Percentiles rank a stretch among this genome's conserved stretches.
Evolutionary conservation across 1,284 basidiomycete species (phyloP).

Genomic region (Naganishia sp.): DNA sequence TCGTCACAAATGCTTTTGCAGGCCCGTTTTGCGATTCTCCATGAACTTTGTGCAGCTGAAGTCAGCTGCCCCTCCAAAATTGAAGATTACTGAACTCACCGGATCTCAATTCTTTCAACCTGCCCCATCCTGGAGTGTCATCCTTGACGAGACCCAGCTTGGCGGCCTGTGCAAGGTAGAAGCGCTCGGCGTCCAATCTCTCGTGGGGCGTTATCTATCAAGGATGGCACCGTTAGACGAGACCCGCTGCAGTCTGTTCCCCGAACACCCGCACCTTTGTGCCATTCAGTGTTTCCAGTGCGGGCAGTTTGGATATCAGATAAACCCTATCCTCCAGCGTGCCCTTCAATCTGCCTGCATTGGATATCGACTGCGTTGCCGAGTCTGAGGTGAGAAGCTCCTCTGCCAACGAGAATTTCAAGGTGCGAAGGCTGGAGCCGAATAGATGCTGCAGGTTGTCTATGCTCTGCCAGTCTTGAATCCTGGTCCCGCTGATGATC

Average conservation of each 20-base stretch:
- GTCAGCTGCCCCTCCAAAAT: background rate
- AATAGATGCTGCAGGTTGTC: slow-evolving; percentile 5
- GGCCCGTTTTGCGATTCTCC: slow-evolving; percentile 1
- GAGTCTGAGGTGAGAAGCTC: slow-evolving; percentile 62
- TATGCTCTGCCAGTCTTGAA: slow-evolving; percentile 17
- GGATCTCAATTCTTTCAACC: slow-evolving; percentile 12
- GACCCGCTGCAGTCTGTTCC: too few species aligned
- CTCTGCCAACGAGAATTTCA: slow-evolving; percentile 74
- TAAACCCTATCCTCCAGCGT: slow-evolving; percentile 27
- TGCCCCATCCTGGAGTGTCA: slow-evolving; percentile 5
- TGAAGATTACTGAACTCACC: background rate
- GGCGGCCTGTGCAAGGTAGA: slow-evolving; percentile 10
- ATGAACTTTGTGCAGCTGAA: background rate
- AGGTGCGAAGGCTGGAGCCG: background rate
- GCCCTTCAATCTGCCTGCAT: slow-evolving; percentile 1
- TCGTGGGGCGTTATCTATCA: slow-evolving; percentile 25
- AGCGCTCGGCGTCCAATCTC: slow-evolving; percentile 26
- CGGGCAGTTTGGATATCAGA: slow-evolving; percentile 24
- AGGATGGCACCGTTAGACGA: too few species aligned
- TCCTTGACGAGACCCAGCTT: background rate
- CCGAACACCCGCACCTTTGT: slow-evolving; percentile 14
- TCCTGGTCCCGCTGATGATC: slow-evolving; percentile 1
- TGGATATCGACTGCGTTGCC: background rate
- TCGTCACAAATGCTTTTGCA: background rate
- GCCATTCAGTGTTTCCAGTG: slow-evolving; percentile 27